Evolutionary conservation across 2,329 filamentous ascomycete species (phyloP).

Genomic region (Penicillium palitans): DNA sequence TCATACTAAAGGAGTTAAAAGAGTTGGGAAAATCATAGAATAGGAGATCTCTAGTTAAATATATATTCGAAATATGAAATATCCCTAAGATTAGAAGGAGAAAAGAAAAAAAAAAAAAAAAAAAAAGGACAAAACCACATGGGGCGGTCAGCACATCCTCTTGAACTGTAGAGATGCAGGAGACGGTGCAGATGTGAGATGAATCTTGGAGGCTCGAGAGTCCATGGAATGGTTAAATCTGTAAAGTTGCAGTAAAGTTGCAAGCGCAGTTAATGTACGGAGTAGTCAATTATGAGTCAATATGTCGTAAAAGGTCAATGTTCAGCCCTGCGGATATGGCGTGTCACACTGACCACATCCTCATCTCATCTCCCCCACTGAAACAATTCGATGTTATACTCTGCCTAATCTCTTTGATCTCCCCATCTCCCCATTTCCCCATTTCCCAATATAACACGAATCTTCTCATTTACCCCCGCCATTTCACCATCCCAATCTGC

Average conservation of each 20-base stretch:
- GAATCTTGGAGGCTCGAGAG: background rate
- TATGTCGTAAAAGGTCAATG: background rate
- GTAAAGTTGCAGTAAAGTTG: too few relatives aligned
- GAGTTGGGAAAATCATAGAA: background rate
- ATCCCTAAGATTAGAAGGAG: background rate
- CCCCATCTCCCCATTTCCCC: background rate
- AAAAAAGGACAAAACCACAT: background rate
- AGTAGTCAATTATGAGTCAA: background rate
- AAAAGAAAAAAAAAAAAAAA: fast-evolving
- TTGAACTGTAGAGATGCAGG: background rate
- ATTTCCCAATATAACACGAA: background rate
- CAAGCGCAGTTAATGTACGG: too few relatives aligned
- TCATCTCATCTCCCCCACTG: background rate
- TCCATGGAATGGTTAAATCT: too few relatives aligned
- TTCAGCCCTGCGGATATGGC: background rate
- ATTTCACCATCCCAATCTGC: background rate
- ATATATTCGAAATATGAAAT: background rate
- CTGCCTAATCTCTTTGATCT: background rate
- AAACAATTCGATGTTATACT: too few relatives aligned
- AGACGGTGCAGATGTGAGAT: constrained; percentile 3
- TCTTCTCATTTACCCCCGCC: background rate
- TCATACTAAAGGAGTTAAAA: background rate
- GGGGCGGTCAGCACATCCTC: constrained; percentile 5
- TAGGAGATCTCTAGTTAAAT: background rate
- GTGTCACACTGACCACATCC: constrained; percentile 6